Percentiles rank a stretch among this genome's conserved stretches.
Conservation (phyloP, 352 stramenopile species). For the Globisporangium spiculum region DNA sequence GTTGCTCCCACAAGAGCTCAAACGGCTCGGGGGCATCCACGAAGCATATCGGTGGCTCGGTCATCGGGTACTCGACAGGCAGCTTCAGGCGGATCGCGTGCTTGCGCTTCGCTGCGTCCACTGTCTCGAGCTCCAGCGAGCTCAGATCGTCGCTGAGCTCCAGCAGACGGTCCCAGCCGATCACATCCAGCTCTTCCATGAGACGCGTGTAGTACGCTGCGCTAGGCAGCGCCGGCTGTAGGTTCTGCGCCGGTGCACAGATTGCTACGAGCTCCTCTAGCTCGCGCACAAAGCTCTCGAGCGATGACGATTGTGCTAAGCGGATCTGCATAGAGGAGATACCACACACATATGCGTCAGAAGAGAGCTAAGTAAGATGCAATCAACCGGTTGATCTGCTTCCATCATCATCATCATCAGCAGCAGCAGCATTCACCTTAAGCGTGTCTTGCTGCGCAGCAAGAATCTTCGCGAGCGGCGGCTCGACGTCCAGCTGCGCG, state of each 20-base stretch:
- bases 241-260: conserved; percentile 19
- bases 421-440: conserved; percentile 25
- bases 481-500: conserved; percentile 54
- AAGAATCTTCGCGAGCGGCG: conserved; percentile 45
- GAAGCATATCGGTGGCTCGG: conserved; percentile 26
- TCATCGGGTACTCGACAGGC: conserved; percentile 34
- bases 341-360: background rate
- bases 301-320: conserved; percentile 49
- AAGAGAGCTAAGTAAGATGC: background rate
- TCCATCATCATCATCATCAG: background rate
- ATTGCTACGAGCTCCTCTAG: conserved; percentile 62
- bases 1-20: conserved; percentile 16
- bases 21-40: conserved; percentile 63
- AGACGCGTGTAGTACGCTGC: conserved; percentile 60
- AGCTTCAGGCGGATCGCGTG: conserved; percentile 46
- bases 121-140: conserved; percentile 45
- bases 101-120: conserved; percentile 36
- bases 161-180: conserved; percentile 59
- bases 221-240: conserved; percentile 28
- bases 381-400: background rate
- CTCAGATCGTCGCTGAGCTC: conserved; percentile 59
- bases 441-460: conserved; percentile 39
- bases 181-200: conserved; percentile 51
- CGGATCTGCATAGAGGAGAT: conserved; percentile 24
- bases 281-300: conserved; percentile 49